Evolutionary conservation across 257 asterid species (phyloP).

Genomic region (Solanum clarkiae): DNA sequence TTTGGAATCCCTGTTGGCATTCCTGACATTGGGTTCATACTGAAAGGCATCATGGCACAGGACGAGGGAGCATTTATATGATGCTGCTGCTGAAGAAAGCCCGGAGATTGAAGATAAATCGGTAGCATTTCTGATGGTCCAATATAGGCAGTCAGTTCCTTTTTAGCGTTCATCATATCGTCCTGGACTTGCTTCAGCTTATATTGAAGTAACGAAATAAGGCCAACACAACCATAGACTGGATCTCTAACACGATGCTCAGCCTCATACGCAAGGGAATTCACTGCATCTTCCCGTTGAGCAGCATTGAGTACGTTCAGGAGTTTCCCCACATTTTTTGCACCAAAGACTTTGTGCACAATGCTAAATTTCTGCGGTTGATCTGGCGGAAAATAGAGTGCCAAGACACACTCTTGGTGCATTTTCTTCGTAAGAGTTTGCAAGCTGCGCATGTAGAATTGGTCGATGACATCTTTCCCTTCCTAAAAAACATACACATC

Average conservation of each 20-base stretch:
- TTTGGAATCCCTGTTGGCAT: constrained; percentile 26
- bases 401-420: constrained; percentile 85
- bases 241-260: constrained; percentile 69
- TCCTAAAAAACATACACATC: not conserved
- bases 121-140: constrained; percentile 51
- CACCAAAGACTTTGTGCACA: constrained; percentile 87
- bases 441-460: constrained; percentile 92
- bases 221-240: constrained; percentile 83
- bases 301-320: constrained; percentile 47
- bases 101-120: constrained; percentile 16
- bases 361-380: constrained; percentile 65
- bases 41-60: constrained; percentile 28
- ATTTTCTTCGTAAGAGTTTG: constrained; percentile 68
- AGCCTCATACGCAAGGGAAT: constrained; percentile 79
- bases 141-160: constrained; percentile 43
- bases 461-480: constrained; percentile 51
- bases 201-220: constrained; percentile 53
- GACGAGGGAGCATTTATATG: constrained; percentile 13
- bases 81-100: constrained; percentile 25
- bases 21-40: constrained; percentile 40
- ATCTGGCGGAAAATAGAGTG: constrained; percentile 87
- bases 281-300: constrained; percentile 75
- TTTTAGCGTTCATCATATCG: constrained; percentile 43
- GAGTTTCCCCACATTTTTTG: constrained; percentile 74
- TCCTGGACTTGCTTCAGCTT: constrained; percentile 41